Percentiles rank a stretch among this genome's conserved stretches.
phyloP scores from a whole-genome alignment of 306 rosid species.

The Rosa rugosa region DNA sequence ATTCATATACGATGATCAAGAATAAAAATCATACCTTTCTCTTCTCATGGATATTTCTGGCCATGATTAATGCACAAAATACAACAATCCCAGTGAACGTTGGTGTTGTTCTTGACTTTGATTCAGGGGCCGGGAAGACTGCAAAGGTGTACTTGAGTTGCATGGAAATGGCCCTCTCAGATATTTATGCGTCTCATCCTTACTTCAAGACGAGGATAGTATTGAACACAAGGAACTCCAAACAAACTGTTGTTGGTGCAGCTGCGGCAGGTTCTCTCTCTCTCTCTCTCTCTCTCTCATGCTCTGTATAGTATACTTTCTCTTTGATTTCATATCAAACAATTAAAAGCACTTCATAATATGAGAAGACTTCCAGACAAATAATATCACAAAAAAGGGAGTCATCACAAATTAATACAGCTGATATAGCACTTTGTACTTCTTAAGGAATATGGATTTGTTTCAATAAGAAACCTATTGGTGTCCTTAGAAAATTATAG shows the following conservation, averaged over 20 bases:
- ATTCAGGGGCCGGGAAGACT: slow-evolving; percentile 8
- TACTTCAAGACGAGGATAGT: background rate
- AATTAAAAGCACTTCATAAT: too few species aligned
- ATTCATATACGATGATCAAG: background rate
- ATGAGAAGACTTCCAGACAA: too few species aligned
- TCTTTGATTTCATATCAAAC: too few species aligned
- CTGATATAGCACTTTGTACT: too few species aligned
- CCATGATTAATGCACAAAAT: slow-evolving; percentile 18
- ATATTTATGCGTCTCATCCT: background rate
- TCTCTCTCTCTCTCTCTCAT: background rate
- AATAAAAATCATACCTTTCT: background rate
- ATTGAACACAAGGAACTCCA: background rate
- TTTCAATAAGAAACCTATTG: too few species aligned
- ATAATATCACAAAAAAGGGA: too few species aligned
- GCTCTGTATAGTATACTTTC: too few species aligned
- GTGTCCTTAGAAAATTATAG: too few species aligned
- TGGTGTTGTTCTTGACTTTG: slow-evolving; percentile 40
- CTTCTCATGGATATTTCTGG: background rate
- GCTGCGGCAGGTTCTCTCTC: slow-evolving; percentile 12
- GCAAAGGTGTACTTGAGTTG: background rate
- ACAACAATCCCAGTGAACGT: slow-evolving; percentile 30
- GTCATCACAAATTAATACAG: too few species aligned
- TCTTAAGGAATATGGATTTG: too few species aligned
- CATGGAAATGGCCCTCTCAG: background rate
- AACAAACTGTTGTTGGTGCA: slow-evolving; percentile 1